Evolutionary conservation across 306 rosid species (phyloP), one percentile per base, ranked within the genome.

Genomic region (Ormosia semicastrata): DNA sequence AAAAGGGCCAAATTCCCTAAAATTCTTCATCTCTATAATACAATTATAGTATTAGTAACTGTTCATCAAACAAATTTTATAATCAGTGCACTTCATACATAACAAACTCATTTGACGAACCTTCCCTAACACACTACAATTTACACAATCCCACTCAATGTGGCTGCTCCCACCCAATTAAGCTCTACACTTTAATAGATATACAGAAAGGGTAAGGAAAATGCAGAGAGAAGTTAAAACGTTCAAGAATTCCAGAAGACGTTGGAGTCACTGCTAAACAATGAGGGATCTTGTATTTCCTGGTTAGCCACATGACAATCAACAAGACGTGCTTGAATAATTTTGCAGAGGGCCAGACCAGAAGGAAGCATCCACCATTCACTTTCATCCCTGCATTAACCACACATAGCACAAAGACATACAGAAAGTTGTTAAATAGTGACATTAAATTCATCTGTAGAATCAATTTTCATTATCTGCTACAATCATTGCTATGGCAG

Each of bases 301-400:
- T 88, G 99, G 87, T 93, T 95, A 24, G 99, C 98, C 60, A 91
- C 93, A 41, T 93, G 99, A 79, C 84, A 82, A 83, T 93, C 95
- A 41, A 95, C 87, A 41, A 95, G 96, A 2, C 94, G 93, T 1
- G 94, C 92, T 86, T 95, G 98, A 81, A 95, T 84, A 13, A 93
- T 49, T 86, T 95, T 95, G 82, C 94, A 92, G 62, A 91, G 76
- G 17, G 89, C 88, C 77, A 95, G 87, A 57, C 97, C 93, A 57
- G 87, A 84, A 71, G 99, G 98, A 86, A 93, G 98, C 88, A 95
- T 86, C 99, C 99, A 95, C 98, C 99, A 95, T 81, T 92, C 99
- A 82, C 96, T 95, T 86, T 88, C 99, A 86, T 95, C 98, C 98
- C 99, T 94, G 93, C 85, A 75, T 76, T 84, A 33, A 40, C 44